A percentile compares a stretch with the other conserved stretches of the same genome.
phyloP scores from a whole-genome alignment of 163 green algal genomes.

The Coccomyxa subellipsoidea region DNA sequence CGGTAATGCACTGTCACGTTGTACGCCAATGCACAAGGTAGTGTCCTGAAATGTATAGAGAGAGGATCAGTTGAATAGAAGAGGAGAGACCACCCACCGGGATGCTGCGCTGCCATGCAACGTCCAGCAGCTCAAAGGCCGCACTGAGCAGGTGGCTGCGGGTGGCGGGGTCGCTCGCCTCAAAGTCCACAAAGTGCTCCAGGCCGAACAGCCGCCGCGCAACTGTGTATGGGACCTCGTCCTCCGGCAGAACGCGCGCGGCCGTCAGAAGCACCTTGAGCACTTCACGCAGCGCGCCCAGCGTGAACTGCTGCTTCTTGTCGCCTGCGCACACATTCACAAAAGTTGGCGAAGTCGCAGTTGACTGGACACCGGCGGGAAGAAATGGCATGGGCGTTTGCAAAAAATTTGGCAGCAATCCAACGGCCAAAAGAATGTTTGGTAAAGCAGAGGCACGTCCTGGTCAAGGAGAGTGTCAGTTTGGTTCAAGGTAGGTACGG shows the following conservation, averaged over 20 bases:
- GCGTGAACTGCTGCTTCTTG: neutral
- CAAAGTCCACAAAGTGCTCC: constrained; percentile 9
- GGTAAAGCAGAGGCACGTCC: no score
- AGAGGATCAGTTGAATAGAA: no score
- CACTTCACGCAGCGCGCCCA: neutral
- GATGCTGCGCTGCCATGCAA: neutral
- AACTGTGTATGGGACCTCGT: neutral
- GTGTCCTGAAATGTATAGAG: no score
- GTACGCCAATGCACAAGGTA: no score
- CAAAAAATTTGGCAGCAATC: no score
- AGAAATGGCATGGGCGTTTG: no score
- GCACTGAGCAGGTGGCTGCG: neutral
- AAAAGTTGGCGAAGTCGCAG: no score
- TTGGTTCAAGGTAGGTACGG: no score
- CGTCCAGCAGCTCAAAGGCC: neutral
- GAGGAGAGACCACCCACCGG: neutral
- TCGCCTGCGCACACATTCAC: neutral
- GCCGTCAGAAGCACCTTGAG: neutral
- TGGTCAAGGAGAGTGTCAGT: no score
- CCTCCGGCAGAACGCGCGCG: neutral
- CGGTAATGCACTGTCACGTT: no score
- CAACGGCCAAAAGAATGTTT: no score
- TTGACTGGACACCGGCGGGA: no score
- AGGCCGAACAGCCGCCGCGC: neutral
- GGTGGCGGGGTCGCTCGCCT: neutral